Evolutionary conservation across 129 eudicot genomes (phyloP), one percentile per base, ranked within the genome.

Genomic region (Tagetes erecta): DNA sequence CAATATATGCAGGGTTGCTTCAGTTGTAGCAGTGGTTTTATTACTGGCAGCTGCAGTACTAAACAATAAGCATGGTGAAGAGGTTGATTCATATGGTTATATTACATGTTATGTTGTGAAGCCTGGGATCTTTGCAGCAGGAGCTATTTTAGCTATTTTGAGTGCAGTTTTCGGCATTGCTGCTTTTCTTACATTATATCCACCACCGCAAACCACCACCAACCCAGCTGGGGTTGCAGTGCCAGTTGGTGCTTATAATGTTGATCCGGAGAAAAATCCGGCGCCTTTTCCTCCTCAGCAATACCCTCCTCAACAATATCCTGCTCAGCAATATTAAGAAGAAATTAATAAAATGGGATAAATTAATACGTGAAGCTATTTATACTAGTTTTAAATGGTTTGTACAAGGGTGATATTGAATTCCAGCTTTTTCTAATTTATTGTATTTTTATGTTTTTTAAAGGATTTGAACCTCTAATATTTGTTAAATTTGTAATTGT

Each of bases 61-160:
- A 2, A 70, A 70, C 7, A 10, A 68, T 64, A 46, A 50, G 40
- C 67, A 74, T 34, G 76, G 80, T 7, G 80, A 76, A 44, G 35
- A 74, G 42, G 6, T 47, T 31, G 34, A 70, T 41, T 2, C 59
- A 49, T 52, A 74, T 45, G 76, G 80, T 50, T 74, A 68, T 8
- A 55, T 33, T 1, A 14, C 50, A 51, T 80, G 84, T 55, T 74
- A 68, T 60, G 75, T 49, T 51, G 76, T 60, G 20, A 80, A 74
- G 56, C 84, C 84, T 1, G 84, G 84, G 42, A 70, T 74, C 37
- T 80, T 80, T 80, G 72, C 84, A n/a, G 72, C 67, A 14, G 84
- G 84, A 39, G 80, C 76, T 0, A n/a, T 60, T 42, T 70, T 80
- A 0, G 80, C 72, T 44, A 68, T 70, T 30, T 52, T 50, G 60